Percentiles rank a stretch among this genome's conserved stretches.
Conservation (phyloP, 805 yeast species). For the Kazachstania bromeliacearum region DNA sequence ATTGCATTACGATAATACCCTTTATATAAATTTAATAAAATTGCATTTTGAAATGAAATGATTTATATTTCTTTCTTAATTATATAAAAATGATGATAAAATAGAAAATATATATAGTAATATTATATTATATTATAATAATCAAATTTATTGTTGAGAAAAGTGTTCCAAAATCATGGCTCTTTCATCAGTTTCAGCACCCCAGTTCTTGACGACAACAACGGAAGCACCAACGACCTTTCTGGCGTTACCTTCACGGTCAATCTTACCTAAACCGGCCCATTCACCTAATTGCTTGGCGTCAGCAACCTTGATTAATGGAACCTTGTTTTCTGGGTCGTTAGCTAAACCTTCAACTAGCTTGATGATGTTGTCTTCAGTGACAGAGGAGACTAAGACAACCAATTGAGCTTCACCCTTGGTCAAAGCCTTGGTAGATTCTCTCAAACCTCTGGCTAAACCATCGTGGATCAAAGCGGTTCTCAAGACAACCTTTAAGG, state of each 20-base stretch:
- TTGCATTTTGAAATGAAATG: too few species aligned
- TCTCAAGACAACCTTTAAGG: conserved; percentile 95
- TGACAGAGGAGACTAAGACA: conserved; percentile 96
- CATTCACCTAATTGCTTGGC: conserved; percentile 99
- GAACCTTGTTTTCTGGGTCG: conserved; percentile 93
- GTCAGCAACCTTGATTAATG: conserved; percentile 97
- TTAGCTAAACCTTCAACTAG: conserved; percentile 98
- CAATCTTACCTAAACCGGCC: conserved; percentile 99
- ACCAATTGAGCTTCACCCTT: conserved; percentile 96
- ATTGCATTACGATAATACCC: background rate
- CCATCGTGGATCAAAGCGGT: conserved; percentile 98
- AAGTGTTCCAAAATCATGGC: conserved; percentile 91
- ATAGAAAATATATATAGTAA: too few species aligned
- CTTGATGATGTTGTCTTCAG: conserved; percentile 93
- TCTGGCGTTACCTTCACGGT: conserved; percentile 99
- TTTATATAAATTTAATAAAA: too few species aligned
- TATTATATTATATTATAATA: too few species aligned
- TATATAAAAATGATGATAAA: too few species aligned
- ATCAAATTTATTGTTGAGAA: conserved; percentile 70
- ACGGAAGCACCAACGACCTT: conserved; percentile 99
- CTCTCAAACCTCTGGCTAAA: conserved; percentile 99
- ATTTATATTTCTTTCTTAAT: too few species aligned
- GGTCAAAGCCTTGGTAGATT: conserved; percentile 97
- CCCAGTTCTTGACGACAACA: conserved; percentile 99
- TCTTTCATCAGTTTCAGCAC: conserved; percentile 98